phyloP scores from a whole-genome alignment of 177 flowering plant species.

The Vitis hybrid region DNA sequence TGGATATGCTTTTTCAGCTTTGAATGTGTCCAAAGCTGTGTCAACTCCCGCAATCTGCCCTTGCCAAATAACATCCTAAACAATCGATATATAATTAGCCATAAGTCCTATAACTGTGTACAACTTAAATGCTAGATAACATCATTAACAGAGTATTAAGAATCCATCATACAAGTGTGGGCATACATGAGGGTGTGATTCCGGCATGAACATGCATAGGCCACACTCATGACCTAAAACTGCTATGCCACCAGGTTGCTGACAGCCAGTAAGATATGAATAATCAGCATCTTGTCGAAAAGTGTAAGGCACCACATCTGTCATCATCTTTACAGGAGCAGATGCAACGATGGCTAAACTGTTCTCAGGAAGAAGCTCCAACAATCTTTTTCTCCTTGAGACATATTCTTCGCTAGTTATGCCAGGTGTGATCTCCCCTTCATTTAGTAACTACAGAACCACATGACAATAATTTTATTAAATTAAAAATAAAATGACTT shows the following conservation, averaged over 20 bases:
- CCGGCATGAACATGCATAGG: conserved; percentile 99
- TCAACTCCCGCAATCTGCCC: conserved; percentile 87
- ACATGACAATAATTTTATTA: neutral
- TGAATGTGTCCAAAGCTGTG: conserved; percentile 72
- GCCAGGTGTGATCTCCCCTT: conserved; percentile 92
- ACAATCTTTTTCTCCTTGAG: conserved; percentile 63
- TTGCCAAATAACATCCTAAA: conserved; percentile 87
- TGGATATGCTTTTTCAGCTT: conserved; percentile 80
- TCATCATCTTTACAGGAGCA: conserved; percentile 98
- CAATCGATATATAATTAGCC: neutral
- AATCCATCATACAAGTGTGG: neutral
- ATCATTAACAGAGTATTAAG: neutral
- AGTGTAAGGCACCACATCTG: conserved; percentile 89
- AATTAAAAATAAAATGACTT: neutral
- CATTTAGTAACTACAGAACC: conserved; percentile 57
- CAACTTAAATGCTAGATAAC: neutral
- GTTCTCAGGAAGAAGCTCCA: conserved; percentile 81
- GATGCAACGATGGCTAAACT: conserved; percentile 88
- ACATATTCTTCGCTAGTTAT: conserved; percentile 71
- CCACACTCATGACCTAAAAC: conserved; percentile 81
- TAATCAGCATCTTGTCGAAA: conserved; percentile 92
- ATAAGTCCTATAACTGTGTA: too few species aligned
- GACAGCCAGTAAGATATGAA: conserved; percentile 86
- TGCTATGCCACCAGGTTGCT: conserved; percentile 96
- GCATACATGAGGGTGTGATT: conserved; percentile 66